Percentiles rank a stretch among this genome's conserved stretches.
These are phyloP conservation scores for Leccinum brunneo-olivaceum DNA, from an alignment of 1,284 basidiomycete genomes.

Conservation along the genomic window DNA sequence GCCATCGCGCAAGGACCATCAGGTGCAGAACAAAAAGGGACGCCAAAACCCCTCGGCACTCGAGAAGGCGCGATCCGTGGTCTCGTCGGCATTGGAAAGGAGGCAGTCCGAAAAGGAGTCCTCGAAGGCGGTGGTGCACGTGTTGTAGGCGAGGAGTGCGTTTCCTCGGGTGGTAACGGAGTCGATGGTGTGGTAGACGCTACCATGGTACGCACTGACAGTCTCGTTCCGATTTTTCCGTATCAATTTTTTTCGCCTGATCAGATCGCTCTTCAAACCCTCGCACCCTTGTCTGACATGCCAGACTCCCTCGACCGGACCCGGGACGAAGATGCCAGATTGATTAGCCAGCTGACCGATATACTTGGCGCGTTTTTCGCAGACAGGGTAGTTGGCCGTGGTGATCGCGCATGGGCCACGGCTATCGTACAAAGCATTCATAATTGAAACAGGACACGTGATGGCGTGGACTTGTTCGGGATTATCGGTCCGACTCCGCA, in stretches of 20 bases:
- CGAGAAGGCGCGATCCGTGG: slow-evolving; percentile 84
- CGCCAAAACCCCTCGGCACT: slow-evolving; percentile 65
- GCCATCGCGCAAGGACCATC: slow-evolving; percentile 17
- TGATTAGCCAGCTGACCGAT: slow-evolving; percentile 44
- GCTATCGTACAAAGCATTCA: slow-evolving; percentile 41
- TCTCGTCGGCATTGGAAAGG: slow-evolving; percentile 75
- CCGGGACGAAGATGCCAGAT: slow-evolving; percentile 40
- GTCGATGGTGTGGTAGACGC: slow-evolving; percentile 41
- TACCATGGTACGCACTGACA: slow-evolving; percentile 43
- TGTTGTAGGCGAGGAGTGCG: slow-evolving; percentile 60
- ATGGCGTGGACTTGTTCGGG: too few relatives aligned
- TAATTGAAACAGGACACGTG: too few relatives aligned
- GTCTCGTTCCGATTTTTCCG: not conserved
- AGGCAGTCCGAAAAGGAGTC: slow-evolving; percentile 74
- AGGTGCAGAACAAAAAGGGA: slow-evolving; percentile 32
- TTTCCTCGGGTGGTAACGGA: slow-evolving; percentile 33
- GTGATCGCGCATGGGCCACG: slow-evolving; percentile 55
- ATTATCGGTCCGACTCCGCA: too few relatives aligned
- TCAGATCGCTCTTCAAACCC: slow-evolving; percentile 53
- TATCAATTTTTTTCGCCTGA: slow-evolving; percentile 1
- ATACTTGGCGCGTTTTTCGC: slow-evolving; percentile 59
- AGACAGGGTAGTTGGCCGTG: slow-evolving; percentile 37
- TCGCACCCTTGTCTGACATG: slow-evolving; percentile 51
- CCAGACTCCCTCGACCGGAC: slow-evolving; percentile 47
- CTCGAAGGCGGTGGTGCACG: slow-evolving; percentile 71